These are phyloP conservation scores for Pueraria montana DNA, from an alignment of 306 rosid genomes.

Conservation along the genomic window DNA sequence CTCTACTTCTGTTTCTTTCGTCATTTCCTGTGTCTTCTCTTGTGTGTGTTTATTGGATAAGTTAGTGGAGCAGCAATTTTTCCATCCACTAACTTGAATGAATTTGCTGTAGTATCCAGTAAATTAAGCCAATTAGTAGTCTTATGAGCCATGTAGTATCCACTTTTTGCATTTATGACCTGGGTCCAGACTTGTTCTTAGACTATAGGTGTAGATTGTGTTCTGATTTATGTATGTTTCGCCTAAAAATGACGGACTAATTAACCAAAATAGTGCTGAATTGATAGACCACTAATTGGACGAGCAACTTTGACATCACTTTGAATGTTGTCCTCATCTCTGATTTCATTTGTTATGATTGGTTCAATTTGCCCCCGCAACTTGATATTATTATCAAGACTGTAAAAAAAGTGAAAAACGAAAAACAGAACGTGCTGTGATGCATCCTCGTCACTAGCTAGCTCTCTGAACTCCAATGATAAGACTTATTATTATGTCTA, in stretches of 20 bases:
- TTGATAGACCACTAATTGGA: background rate
- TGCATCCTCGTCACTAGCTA: background rate
- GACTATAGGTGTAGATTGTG: background rate
- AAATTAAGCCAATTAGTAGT: no score
- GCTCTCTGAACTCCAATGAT: conserved; percentile 9
- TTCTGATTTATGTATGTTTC: background rate
- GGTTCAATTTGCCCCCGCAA: background rate
- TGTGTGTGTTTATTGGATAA: background rate
- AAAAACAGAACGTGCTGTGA: background rate
- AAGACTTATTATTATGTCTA: background rate
- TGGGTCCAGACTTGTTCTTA: background rate
- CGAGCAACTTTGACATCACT: background rate
- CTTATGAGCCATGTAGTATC: background rate
- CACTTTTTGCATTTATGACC: background rate
- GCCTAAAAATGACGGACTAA: background rate
- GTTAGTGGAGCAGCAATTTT: conserved; percentile 1
- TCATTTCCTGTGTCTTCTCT: background rate
- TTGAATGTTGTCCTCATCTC: background rate
- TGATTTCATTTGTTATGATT: background rate
- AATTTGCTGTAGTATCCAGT: background rate
- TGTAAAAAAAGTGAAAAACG: background rate
- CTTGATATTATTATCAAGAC: background rate
- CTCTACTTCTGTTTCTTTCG: background rate
- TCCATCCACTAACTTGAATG: background rate
- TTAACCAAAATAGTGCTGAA: background rate